These are phyloP conservation scores for Pseudogymnoascus pannorum DNA, from an alignment of 2,329 filamentous ascomycete genomes.

Conservation along the genomic window DNA sequence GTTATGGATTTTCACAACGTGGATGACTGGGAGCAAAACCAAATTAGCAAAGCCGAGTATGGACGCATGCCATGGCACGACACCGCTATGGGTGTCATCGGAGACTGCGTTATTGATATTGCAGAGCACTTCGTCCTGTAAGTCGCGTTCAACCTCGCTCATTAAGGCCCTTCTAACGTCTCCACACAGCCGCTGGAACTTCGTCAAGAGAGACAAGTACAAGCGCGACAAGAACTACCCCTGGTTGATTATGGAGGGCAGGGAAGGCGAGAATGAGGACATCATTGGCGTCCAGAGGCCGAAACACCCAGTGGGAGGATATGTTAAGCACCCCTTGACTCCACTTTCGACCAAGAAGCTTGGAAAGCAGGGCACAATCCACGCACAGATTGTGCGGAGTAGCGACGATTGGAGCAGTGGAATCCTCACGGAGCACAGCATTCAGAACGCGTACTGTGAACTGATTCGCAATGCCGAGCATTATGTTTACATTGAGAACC, in stretches of 20 bases:
- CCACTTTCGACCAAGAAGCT: conserved; percentile 60
- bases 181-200: conserved; percentile 67
- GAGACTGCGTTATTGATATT: conserved; percentile 86
- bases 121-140: conserved; percentile 83
- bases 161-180: background rate
- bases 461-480: conserved; percentile 83
- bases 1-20: conserved; percentile 94
- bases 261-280: conserved; percentile 72
- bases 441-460: conserved; percentile 80
- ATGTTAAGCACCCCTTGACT: conserved; percentile 70
- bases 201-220: conserved; percentile 95
- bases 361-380: conserved; percentile 61
- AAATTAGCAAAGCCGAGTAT: conserved; percentile 82
- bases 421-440: conserved; percentile 75
- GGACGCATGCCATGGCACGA: conserved; percentile 99
- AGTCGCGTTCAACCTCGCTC: background rate
- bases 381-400: conserved; percentile 80
- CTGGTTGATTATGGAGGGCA: conserved; percentile 74
- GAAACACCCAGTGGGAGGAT: conserved; percentile 81
- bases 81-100: conserved; percentile 84
- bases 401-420: conserved; percentile 92
- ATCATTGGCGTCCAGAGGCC: conserved; percentile 82
- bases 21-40: conserved; percentile 85
- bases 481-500: conserved; percentile 96
- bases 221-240: conserved; percentile 79